phyloP scores from a whole-genome alignment of 495 filamentous ascomycete genomes.

The Podospora comata region DNA sequence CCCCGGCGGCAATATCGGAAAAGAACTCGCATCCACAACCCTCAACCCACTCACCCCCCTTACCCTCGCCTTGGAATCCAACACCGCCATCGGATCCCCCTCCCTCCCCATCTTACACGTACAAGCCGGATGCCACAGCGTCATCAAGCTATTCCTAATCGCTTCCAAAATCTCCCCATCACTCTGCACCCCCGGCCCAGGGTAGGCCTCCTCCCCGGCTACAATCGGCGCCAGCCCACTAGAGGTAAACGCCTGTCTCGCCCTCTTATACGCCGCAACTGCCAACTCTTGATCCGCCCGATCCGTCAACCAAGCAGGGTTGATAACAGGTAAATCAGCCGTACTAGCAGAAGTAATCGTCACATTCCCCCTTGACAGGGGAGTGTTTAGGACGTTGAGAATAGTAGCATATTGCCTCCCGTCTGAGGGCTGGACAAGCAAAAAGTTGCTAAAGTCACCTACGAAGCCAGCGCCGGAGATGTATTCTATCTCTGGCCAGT shows the following conservation, averaged over 20 bases:
- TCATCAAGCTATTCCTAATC: conserved; percentile 4
- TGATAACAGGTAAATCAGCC: conserved; percentile 43
- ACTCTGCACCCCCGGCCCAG: conserved; percentile 3
- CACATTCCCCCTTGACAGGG: conserved; percentile 54
- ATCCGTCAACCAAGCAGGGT: conserved; percentile 47
- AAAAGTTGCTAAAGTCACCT: conserved; percentile 27
- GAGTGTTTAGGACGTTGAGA: conserved; percentile 36
- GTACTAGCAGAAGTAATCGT: conserved; percentile 46
- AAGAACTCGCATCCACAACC: conserved; percentile 42
- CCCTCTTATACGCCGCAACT: conserved; percentile 45
- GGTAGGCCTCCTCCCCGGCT: conserved; percentile 3
- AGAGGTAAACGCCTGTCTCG: background rate
- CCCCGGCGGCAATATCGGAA: conserved; percentile 47
- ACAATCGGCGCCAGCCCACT: conserved; percentile 8
- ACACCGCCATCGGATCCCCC: conserved; percentile 45
- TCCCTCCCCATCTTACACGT: conserved; percentile 49
- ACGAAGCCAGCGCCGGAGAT: conserved; percentile 26
- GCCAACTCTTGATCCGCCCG: conserved; percentile 44
- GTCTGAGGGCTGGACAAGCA: conserved; percentile 35
- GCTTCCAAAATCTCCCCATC: conserved; percentile 6
- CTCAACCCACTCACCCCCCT: conserved; percentile 50
- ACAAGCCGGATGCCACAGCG: conserved; percentile 46
- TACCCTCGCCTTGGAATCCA: conserved; percentile 49
- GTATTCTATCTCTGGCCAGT: conserved; percentile 60
- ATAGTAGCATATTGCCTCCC: conserved; percentile 39